Conservation (phyloP, 192 early-diverging fungal species). For the Coemansia sp. region DNA sequence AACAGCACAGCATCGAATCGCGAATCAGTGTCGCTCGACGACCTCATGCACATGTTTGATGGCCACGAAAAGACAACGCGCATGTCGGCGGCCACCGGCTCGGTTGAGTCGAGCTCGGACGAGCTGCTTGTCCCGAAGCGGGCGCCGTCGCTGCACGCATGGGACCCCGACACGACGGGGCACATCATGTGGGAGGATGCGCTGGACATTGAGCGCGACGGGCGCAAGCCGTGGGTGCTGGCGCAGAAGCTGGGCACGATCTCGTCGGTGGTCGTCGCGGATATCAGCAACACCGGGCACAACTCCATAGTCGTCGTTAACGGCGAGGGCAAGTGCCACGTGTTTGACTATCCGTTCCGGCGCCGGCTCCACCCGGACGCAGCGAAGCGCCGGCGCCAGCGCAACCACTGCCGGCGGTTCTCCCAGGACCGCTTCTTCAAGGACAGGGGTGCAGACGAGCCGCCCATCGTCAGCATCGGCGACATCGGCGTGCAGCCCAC, state of each 20-base stretch:
- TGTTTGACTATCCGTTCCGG: conserved; percentile 51
- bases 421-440: conserved; percentile 51
- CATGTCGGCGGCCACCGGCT: not conserved
- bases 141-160: conserved; percentile 5
- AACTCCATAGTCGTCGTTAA: conserved; percentile 51
- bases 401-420: conserved; percentile 44
- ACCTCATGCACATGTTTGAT: conserved; percentile 44
- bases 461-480: conserved; percentile 1
- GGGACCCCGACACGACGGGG: conserved; percentile 15
- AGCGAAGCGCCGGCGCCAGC: conserved; percentile 39
- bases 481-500: not conserved
- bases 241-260: conserved; percentile 52
- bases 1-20: conserved; percentile 24
- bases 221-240: conserved; percentile 53
- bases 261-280: conserved; percentile 44
- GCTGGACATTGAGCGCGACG: conserved; percentile 51
- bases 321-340: conserved; percentile 50
- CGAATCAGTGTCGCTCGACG: conserved; percentile 40
- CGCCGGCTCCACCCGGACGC: conserved; percentile 41
- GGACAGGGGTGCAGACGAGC: conserved; percentile 21
- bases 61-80: conserved; percentile 12
- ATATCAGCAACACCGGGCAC: conserved; percentile 45
- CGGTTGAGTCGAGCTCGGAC: conserved; percentile 33
- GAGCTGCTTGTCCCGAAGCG: conserved; percentile 7
- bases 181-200: conserved; percentile 52